Evolutionary conservation across 2,329 filamentous ascomycete species (phyloP).

Genomic region (Aspergillus uvarum): DNA sequence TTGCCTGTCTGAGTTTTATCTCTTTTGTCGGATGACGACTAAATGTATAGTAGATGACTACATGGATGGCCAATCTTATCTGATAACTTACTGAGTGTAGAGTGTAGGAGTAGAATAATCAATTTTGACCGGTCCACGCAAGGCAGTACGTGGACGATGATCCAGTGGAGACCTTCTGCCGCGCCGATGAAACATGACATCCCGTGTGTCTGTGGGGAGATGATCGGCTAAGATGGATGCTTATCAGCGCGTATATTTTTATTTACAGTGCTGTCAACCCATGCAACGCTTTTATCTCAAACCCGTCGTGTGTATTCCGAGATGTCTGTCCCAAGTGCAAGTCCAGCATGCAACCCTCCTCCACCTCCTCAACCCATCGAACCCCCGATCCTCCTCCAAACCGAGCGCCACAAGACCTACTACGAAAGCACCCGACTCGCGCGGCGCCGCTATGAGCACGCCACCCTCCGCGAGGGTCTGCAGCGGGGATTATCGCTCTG

Average conservation of each 20-base stretch:
- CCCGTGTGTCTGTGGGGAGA: neutral
- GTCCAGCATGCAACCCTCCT: neutral
- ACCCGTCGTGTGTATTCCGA: no score
- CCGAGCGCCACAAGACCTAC: slow-evolving; percentile 8
- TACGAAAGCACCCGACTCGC: slow-evolving; percentile 11
- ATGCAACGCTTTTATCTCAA: no score
- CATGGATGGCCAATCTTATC: neutral
- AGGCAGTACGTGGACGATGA: neutral
- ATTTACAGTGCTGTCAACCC: no score
- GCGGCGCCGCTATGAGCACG: slow-evolving; percentile 11
- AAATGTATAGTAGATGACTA: slow-evolving; percentile 6
- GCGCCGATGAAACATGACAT: neutral
- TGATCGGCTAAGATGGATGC: neutral
- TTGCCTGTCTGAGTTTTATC: neutral
- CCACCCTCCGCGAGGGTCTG: slow-evolving; percentile 9
- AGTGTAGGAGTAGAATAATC: no score
- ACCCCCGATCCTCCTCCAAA: neutral
- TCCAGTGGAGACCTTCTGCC: neutral
- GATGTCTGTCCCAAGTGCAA: slow-evolving; percentile 9
- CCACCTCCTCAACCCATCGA: neutral
- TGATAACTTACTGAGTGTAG: neutral
- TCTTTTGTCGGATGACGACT: slow-evolving; percentile 10
- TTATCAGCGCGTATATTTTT: no score
- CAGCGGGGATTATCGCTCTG: neutral
- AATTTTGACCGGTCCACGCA: neutral